Conservation (phyloP, 108 stramenopile genomes). For the Nannochloropsis gaditana region DNA sequence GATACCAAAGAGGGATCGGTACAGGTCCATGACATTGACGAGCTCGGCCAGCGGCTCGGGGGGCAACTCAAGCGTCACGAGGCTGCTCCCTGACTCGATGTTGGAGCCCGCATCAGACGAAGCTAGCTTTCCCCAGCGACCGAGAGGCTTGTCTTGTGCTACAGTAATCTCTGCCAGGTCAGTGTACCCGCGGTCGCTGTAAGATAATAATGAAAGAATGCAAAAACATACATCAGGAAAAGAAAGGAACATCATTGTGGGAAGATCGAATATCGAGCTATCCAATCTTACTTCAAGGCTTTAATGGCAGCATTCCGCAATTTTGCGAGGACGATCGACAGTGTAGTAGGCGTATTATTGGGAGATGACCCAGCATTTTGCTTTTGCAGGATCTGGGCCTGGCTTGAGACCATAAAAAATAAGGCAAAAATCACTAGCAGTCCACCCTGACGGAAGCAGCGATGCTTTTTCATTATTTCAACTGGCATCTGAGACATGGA, state of each 20-base stretch:
- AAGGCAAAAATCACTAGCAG: too few species aligned
- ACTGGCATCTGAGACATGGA: too few species aligned
- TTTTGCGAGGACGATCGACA: not conserved
- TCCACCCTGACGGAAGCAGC: too few species aligned
- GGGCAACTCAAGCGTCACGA: not conserved
- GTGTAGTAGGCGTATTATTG: not conserved
- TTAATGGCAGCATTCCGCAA: not conserved
- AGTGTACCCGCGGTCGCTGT: not conserved
- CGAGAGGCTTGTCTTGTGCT: not conserved
- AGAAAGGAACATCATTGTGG: not conserved
- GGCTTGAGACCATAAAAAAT: too few species aligned
- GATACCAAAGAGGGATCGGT: constrained; percentile 1
- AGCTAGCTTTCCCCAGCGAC: not conserved
- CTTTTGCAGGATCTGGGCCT: too few species aligned
- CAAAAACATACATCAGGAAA: not conserved
- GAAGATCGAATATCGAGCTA: constrained; percentile 13
- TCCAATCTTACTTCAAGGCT: constrained; percentile 1
- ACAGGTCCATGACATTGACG: constrained; percentile 15
- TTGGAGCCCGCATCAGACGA: not conserved
- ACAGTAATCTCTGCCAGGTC: not conserved
- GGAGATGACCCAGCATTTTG: not conserved
- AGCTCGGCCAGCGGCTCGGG: not conserved
- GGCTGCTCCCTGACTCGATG: not conserved
- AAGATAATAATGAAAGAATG: not conserved
- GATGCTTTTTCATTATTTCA: too few species aligned